Evolutionary conservation across 345 rosid species (phyloP).

Genomic region (Euphorbia pulcherrima): DNA sequence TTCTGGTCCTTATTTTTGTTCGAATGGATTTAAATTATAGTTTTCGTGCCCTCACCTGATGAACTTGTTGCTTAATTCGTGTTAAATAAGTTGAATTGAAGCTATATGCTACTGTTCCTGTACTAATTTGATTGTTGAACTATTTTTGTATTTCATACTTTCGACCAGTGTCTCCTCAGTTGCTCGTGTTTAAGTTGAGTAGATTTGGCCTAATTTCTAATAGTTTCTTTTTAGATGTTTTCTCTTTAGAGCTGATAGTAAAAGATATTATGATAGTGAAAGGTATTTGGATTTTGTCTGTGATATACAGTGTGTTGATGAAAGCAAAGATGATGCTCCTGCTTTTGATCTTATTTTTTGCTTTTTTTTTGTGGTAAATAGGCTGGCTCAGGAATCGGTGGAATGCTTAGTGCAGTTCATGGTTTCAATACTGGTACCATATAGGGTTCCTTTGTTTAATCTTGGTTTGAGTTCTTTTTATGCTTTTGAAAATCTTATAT

Average conservation of each 20-base stretch:
- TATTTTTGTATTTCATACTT: not conserved
- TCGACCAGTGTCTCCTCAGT: not conserved
- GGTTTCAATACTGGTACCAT: conserved; percentile 66
- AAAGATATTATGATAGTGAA: not conserved
- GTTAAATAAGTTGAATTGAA: not conserved
- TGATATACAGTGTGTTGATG: not conserved
- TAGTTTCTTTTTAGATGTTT: not conserved
- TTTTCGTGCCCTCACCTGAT: not conserved
- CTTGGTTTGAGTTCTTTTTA: not conserved
- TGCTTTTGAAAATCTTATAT: not conserved
- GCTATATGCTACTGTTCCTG: not conserved
- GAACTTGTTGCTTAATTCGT: not conserved
- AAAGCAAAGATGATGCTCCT: not conserved
- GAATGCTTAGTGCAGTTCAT: conserved; percentile 81
- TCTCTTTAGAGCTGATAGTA: not conserved
- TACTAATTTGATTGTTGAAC: not conserved
- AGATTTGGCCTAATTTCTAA: not conserved
- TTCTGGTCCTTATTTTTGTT: not conserved
- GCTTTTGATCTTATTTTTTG: not conserved
- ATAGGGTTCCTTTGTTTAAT: conserved; percentile 9
- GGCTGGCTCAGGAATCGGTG: conserved; percentile 92
- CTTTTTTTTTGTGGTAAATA: conserved; percentile 19
- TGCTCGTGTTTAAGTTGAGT: not conserved
- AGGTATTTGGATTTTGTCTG: not conserved
- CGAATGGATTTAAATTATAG: not conserved